Base-by-base conservation (phyloP, 192 early-diverging fungal genomes). In the Umbelopsis sp. region DNA sequence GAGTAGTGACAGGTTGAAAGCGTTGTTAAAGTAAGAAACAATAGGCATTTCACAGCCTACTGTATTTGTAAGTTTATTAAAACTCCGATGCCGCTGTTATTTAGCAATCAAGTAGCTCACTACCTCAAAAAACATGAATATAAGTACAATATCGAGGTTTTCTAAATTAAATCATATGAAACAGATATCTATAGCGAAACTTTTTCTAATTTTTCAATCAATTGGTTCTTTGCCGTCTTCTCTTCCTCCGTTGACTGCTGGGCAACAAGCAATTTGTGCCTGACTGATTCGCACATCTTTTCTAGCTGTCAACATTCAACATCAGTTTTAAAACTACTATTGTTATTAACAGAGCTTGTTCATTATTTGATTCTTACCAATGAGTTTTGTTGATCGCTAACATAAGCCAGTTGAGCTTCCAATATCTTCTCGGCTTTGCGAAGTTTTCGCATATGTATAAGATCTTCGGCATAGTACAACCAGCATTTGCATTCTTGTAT, bases 391-490 rank as follows among this genome's bases (percentile, higher is more conserved):
- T 9, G 18, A 21, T 70, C 66, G 0, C 20, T 37, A 20, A 70
- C 70, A 46, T 69, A 72, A 1, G 12, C 20, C 11, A 33, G 21
- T 51, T 82, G 81, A 16, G 18, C 21, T 20, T 25, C 44, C 15
- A 80, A 74, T 12, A 82, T 77, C 15, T 44, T 50, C 27, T 53
- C 35, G 9, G 81, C 74, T 37, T 67, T 68, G 30, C 66, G 71
- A 9, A 74, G 51, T 41, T 69, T 67, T 9, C 75, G 72, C 22
- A 74, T 52, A 33, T 72, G 69, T 20, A 82, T 77, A 3, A 76
- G 48, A 69, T 80, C 81, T 51, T 82, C 81, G 22, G 81, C 78
- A 64, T 77, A 82, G 55, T 82, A 82, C 11, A 82, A 23, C 81
- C 81, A 82, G 49, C 81, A 82, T 68, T 80, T 76, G 46, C 72